Evolutionary conservation across 2,329 filamentous ascomycete genomes (phyloP).

Genomic region (Penicillium digitatum): DNA sequence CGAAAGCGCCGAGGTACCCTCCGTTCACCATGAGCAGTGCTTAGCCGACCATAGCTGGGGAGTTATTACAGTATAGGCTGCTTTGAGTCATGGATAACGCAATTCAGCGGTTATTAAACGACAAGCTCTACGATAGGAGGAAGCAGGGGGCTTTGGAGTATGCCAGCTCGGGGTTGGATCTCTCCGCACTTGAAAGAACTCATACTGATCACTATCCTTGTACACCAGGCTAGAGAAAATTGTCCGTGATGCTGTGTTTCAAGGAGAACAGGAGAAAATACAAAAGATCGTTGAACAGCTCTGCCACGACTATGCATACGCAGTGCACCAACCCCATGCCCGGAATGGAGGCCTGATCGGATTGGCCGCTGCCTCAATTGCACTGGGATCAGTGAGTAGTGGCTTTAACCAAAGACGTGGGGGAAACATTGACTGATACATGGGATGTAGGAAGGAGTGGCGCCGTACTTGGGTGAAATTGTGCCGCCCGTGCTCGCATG

Average conservation of each 20-base stretch:
- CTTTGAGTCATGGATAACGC: constrained; percentile 68
- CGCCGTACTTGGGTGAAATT: constrained; percentile 86
- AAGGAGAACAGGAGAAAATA: constrained; percentile 74
- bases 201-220: not conserved
- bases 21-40: constrained; percentile 6
- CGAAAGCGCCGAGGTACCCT: not conserved
- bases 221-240: constrained; percentile 72
- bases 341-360: constrained; percentile 95
- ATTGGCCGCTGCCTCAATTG: constrained; percentile 90
- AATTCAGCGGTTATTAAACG: constrained; percentile 86
- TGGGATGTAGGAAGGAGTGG: constrained; percentile 65
- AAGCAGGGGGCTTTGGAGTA: constrained; percentile 96
- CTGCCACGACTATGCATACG: constrained; percentile 96
- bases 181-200: not conserved
- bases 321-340: constrained; percentile 92
- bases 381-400: constrained; percentile 74
- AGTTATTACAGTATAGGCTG: constrained; percentile 1
- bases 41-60: constrained; percentile 1
- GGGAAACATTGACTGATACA: constrained; percentile 5
- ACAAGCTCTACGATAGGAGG: constrained; percentile 98
- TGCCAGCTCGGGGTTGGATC: constrained; percentile 33
- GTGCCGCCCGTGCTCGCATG: constrained; percentile 95
- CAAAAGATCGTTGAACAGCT: constrained; percentile 89
- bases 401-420: not conserved
- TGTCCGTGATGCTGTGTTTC: constrained; percentile 76